phyloP scores from a whole-genome alignment of 2,329 filamentous ascomycete genomes.

The Beauveria sp. region DNA sequence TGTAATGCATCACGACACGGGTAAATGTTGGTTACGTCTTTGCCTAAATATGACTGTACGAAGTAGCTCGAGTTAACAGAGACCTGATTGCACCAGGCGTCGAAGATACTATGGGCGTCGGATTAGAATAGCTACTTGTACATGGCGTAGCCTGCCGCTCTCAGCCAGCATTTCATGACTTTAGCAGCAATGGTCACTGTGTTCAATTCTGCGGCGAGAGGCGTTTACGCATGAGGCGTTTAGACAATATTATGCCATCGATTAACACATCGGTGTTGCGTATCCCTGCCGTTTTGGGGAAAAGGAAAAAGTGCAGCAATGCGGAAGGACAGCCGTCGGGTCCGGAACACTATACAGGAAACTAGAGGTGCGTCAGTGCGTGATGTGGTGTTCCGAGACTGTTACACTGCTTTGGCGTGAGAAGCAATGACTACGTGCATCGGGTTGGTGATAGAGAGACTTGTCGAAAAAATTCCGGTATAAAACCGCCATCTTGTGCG shows the following conservation, averaged over 20 bases:
- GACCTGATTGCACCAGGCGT: not conserved
- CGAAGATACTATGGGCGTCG: not conserved
- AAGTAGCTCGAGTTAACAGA: not conserved
- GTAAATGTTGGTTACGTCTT: not conserved
- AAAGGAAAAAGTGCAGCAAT: not conserved
- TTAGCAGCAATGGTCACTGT: not conserved
- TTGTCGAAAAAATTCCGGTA: not conserved
- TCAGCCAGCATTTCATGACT: not conserved
- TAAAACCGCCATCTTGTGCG: not conserved
- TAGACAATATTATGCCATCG: not conserved
- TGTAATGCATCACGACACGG: not conserved
- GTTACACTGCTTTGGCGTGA: slow-evolving; percentile 1
- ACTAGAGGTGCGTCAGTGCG: not conserved
- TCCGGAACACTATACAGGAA: not conserved
- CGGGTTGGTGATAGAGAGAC: not conserved
- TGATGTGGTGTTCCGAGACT: not conserved
- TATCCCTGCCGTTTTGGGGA: not conserved
- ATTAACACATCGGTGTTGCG: not conserved
- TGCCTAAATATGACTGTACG: not conserved
- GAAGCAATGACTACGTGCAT: slow-evolving; percentile 4
- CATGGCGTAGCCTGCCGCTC: not conserved
- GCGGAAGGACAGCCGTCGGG: not conserved
- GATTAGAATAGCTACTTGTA: not conserved
- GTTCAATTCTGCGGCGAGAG: not conserved
- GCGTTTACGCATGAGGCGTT: not conserved